phyloP scores from a whole-genome alignment of 371 early-diverging fungal genomes.

The Mycotypha africana region DNA sequence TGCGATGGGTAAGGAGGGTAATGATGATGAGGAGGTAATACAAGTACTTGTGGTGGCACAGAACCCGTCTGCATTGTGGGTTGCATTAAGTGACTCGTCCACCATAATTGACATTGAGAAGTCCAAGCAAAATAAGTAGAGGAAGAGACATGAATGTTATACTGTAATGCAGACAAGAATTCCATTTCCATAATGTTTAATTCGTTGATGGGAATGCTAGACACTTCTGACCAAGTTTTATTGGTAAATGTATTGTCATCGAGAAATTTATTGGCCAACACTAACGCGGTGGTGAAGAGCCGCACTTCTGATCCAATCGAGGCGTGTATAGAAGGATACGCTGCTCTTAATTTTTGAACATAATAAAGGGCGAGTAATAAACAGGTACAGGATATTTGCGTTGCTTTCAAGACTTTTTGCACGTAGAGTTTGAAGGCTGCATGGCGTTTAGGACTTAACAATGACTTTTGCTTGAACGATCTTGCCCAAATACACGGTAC shows the following conservation, averaged over 20 bases:
- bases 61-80: not conserved
- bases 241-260: conserved; percentile 71
- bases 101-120: conserved; percentile 26
- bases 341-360: conserved; percentile 30
- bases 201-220: conserved; percentile 58
- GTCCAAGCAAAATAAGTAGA: conserved; percentile 38
- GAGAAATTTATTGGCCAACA: conserved; percentile 61
- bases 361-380: conserved; percentile 36
- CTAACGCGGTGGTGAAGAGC: conserved; percentile 59
- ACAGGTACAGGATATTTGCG: conserved; percentile 41
- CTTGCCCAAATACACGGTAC: conserved; percentile 46
- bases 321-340: conserved; percentile 34
- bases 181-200: conserved; percentile 74
- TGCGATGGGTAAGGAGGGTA: not conserved
- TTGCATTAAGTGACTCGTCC: not conserved
- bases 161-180: conserved; percentile 57
- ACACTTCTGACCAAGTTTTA: conserved; percentile 70
- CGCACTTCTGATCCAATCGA: conserved; percentile 58
- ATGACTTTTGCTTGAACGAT: conserved; percentile 9
- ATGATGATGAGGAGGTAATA: not conserved
- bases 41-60: conserved; percentile 3
- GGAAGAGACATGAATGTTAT: conserved; percentile 36
- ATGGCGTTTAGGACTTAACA: conserved; percentile 28
- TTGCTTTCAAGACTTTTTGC: conserved; percentile 45
- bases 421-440: conserved; percentile 39